phyloP scores from a whole-genome alignment of 2,329 filamentous ascomycete genomes.

The Trichoderma cornu-damae region DNA sequence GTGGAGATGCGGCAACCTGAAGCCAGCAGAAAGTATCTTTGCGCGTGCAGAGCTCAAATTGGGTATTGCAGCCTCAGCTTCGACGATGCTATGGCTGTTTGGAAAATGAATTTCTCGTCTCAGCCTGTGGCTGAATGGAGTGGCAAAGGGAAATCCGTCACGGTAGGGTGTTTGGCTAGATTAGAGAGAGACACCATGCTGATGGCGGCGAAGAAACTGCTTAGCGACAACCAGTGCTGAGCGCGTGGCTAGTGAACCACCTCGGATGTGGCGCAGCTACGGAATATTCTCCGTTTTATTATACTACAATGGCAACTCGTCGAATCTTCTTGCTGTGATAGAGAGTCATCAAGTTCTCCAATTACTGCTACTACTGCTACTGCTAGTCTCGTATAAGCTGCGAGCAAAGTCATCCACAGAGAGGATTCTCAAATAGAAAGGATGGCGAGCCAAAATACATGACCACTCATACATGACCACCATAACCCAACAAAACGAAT shows the following conservation, averaged over 20 bases:
- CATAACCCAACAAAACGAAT: background rate
- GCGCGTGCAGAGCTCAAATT: background rate
- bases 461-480: background rate
- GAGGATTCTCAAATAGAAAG: background rate
- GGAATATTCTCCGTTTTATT: background rate
- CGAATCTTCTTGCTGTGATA: background rate
- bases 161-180: background rate
- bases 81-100: background rate
- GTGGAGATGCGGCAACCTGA: background rate
- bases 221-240: background rate
- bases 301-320: too few relatives aligned
- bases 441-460: background rate
- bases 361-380: too few relatives aligned
- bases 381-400: background rate
- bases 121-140: background rate
- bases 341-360: background rate
- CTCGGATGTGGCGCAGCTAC: background rate
- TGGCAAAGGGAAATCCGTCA: background rate
- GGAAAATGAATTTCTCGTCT: background rate
- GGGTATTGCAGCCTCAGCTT: background rate
- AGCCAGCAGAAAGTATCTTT: background rate
- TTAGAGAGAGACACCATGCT: background rate
- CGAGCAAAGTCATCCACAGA: background rate
- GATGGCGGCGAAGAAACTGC: slow-evolving; percentile 5
- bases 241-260: background rate